phyloP scores from a whole-genome alignment of 2,329 filamentous ascomycete genomes.

The Fusarium torreyae region DNA sequence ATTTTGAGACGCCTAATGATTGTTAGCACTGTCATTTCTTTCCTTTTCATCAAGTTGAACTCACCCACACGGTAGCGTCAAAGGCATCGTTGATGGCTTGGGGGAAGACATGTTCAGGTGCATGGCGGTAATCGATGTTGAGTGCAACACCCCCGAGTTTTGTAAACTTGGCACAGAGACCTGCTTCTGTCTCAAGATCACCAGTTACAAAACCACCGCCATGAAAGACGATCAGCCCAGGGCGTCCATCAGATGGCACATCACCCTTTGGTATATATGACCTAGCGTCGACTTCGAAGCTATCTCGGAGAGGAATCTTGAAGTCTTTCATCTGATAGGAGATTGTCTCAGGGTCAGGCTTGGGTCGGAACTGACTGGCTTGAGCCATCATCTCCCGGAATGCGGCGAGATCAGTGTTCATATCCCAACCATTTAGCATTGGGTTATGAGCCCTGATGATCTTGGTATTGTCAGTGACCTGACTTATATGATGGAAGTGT shows the following conservation, averaged over 20 bases:
- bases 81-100: conserved; percentile 50
- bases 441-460: conserved; percentile 37
- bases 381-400: conserved; percentile 42
- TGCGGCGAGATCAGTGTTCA: conserved; percentile 41
- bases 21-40: background rate
- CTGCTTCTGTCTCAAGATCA: conserved; percentile 45
- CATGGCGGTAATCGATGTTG: conserved; percentile 50
- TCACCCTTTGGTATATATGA: conserved; percentile 44
- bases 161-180: conserved; percentile 48
- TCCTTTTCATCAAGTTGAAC: background rate
- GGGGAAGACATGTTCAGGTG: conserved; percentile 51
- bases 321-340: conserved; percentile 44
- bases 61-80: conserved; percentile 50
- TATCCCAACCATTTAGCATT: conserved; percentile 41
- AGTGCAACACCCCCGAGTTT: conserved; percentile 48
- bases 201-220: conserved; percentile 50
- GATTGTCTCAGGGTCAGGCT: conserved; percentile 31
- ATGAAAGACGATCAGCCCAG: conserved; percentile 49
- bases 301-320: conserved; percentile 44
- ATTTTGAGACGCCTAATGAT: conserved; percentile 38
- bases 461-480: conserved; percentile 15
- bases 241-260: conserved; percentile 33
- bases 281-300: conserved; percentile 35
- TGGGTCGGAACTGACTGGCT: conserved; percentile 22
- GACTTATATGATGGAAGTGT: background rate